phyloP scores from a whole-genome alignment of 306 rosid species.

The Parietaria judaica region DNA sequence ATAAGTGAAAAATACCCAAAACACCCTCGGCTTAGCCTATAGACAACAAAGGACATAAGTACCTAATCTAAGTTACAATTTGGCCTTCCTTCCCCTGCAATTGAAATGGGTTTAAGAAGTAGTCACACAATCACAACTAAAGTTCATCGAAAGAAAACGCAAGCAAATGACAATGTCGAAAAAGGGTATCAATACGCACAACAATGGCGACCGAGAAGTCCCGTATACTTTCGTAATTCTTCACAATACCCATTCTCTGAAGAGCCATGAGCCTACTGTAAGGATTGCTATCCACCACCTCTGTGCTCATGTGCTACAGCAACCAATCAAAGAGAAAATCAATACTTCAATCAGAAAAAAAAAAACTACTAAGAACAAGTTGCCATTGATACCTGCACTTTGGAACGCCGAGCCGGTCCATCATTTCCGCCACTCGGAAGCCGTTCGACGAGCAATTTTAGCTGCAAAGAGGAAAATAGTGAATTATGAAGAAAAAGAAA shows the following conservation, averaged over 20 bases:
- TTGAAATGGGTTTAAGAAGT: too few species aligned
- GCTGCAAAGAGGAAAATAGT: constrained; percentile 26
- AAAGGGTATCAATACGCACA: constrained; percentile 66
- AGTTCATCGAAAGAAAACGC: neutral
- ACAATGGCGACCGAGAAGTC: constrained; percentile 93
- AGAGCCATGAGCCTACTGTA: constrained; percentile 99
- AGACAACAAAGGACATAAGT: too few species aligned
- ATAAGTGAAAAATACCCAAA: too few species aligned
- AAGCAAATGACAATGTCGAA: constrained; percentile 2
- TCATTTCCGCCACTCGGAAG: constrained; percentile 44
- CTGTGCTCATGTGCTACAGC: constrained; percentile 86
- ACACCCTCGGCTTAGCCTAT: too few species aligned
- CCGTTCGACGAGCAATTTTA: constrained; percentile 52
- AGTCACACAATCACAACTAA: neutral
- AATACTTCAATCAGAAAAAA: neutral
- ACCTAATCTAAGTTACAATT: too few species aligned
- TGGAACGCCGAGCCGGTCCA: constrained; percentile 52
- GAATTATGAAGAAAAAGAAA: too few species aligned
- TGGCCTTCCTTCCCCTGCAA: too few species aligned
- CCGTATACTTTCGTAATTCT: constrained; percentile 86
- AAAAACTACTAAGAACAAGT: neutral
- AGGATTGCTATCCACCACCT: constrained; percentile 94
- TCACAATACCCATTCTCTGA: constrained; percentile 98
- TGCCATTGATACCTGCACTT: constrained; percentile 55
- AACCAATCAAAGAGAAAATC: constrained; percentile 22